Evolutionary conservation across 176 grass and related monocot genomes (phyloP).

Genomic region (Aegilops tauschii): DNA sequence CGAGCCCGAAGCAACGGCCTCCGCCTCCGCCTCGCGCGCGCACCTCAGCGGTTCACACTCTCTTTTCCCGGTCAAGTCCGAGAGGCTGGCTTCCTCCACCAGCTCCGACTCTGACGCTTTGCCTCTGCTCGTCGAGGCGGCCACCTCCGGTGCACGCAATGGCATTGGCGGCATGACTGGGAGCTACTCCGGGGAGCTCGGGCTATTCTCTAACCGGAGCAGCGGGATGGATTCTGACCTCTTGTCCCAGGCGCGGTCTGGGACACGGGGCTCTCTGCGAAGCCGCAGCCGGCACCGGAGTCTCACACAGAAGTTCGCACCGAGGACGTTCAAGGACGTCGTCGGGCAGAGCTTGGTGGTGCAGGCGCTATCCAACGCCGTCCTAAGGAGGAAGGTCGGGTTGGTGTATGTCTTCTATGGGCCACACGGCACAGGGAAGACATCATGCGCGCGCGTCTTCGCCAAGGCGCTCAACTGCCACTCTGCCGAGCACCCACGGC

Average conservation of each 20-base stretch:
- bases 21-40: constrained; percentile 32
- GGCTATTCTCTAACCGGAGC: constrained; percentile 75
- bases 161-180: constrained; percentile 22
- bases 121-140: constrained; percentile 55
- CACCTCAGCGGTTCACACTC: constrained; percentile 32
- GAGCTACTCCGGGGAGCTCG: constrained; percentile 77
- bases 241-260: constrained; percentile 43
- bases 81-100: constrained; percentile 57
- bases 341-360: constrained; percentile 84
- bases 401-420: constrained; percentile 83
- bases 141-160: constrained; percentile 22
- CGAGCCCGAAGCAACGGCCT: constrained; percentile 32
- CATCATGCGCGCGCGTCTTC: constrained; percentile 73
- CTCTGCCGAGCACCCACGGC: constrained; percentile 52
- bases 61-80: constrained; percentile 47
- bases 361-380: constrained; percentile 82
- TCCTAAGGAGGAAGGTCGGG: constrained; percentile 64
- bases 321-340: constrained; percentile 75
- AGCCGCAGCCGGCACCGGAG: constrained; percentile 62
- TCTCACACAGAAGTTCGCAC: constrained; percentile 78
- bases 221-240: constrained; percentile 66
- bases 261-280: constrained; percentile 21
- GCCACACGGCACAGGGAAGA: constrained; percentile 82
- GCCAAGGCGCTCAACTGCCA: constrained; percentile 87
- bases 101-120: constrained; percentile 79